Percentiles rank a stretch among this genome's conserved stretches.
These are phyloP conservation scores for Castanopsis chinensis DNA, from an alignment of 306 rosid species.

Conservation along the genomic window DNA sequence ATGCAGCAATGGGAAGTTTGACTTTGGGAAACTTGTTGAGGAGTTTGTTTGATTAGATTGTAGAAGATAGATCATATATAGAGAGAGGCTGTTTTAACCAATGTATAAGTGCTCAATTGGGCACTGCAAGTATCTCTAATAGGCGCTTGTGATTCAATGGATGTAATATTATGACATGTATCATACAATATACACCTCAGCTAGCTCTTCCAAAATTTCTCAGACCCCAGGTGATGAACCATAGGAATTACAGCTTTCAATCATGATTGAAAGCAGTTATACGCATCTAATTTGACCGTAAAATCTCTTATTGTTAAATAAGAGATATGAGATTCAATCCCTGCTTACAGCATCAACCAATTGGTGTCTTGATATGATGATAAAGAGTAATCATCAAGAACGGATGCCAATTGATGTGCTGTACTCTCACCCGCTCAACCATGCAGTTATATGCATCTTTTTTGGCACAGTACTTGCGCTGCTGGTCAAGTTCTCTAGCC, in stretches of 20 bases:
- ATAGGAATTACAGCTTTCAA: not conserved
- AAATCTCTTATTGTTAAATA: too few relatives aligned
- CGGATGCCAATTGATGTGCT: not conserved
- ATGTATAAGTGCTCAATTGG: not conserved
- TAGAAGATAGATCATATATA: not conserved
- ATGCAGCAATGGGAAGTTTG: slow-evolving; percentile 65
- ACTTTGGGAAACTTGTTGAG: slow-evolving; percentile 64
- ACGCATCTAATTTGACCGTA: too few relatives aligned
- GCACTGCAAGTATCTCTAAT: not conserved
- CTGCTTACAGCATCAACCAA: accelerated
- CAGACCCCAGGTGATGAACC: not conserved
- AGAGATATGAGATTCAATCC: accelerated
- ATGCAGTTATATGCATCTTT: not conserved
- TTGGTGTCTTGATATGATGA: too few relatives aligned
- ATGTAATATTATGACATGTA: slow-evolving; percentile 15
- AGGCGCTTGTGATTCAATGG: slow-evolving; percentile 6
- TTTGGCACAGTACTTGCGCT: not conserved
- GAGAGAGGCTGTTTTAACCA: not conserved
- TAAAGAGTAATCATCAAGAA: accelerated
- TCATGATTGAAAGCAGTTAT: not conserved
- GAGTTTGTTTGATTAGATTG: slow-evolving; percentile 43
- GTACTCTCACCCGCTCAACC: not conserved
- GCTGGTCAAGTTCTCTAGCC: not conserved
- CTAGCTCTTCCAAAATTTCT: slow-evolving; percentile 22
- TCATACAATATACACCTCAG: slow-evolving; percentile 1